Conservation (phyloP, 345 rosid species). For the Aquilaria yunnanensis region DNA sequence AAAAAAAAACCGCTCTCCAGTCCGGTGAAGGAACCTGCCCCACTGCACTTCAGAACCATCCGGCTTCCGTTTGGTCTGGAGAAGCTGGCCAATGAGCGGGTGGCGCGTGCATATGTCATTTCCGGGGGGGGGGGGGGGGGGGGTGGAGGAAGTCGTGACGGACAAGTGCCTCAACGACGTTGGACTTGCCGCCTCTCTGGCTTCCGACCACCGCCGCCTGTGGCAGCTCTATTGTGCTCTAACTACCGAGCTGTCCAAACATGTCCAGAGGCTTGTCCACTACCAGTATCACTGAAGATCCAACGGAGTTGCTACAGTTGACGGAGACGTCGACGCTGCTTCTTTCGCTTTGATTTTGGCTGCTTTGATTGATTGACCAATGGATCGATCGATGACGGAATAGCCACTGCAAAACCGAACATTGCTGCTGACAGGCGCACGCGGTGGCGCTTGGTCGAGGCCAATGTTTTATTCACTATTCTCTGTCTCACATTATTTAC, state of each 20-base stretch:
- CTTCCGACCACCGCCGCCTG: conserved; percentile 53
- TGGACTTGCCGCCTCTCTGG: conserved; percentile 49
- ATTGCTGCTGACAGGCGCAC: too few relatives aligned
- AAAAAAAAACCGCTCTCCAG: conserved; percentile 29
- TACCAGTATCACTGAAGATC: conserved; percentile 31
- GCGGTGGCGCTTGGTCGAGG: too few relatives aligned
- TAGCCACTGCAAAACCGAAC: too few relatives aligned
- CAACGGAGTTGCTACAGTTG: conserved; percentile 4
- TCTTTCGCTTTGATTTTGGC: too few relatives aligned
- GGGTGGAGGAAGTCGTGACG: conserved; percentile 45
- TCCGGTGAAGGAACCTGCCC: conserved; percentile 38
- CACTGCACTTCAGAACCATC: conserved; percentile 23
- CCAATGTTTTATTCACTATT: too few relatives aligned
- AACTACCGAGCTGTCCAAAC: conserved; percentile 18
- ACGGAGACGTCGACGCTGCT: neutral
- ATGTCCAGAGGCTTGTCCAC: conserved; percentile 31
- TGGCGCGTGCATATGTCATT: conserved; percentile 38
- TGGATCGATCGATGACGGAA: too few relatives aligned
- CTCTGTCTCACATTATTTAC: too few relatives aligned
- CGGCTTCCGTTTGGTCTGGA: conserved; percentile 7
- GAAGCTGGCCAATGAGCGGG: conserved; percentile 32
- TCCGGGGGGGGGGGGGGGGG: conserved; percentile 40
- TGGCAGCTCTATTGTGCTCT: conserved; percentile 28
- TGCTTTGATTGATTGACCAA: too few relatives aligned
- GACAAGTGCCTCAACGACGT: conserved; percentile 41